phyloP scores from a whole-genome alignment of 768 basidiomycete species.

The Holtermannia corniformis region DNA sequence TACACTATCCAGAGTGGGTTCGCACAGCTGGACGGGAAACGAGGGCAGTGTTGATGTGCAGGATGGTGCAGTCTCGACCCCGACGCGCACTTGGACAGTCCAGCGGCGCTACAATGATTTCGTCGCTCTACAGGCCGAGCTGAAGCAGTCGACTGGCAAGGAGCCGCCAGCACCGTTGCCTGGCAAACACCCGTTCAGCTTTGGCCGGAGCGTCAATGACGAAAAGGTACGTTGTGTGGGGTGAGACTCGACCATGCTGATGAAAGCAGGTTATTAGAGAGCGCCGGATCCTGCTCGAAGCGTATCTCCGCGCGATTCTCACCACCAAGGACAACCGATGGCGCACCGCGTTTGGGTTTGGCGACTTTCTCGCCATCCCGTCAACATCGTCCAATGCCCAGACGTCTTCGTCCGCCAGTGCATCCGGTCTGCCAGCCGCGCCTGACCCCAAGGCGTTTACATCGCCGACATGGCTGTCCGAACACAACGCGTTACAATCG shows the following conservation, averaged over 20 bases:
- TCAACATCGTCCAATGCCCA: conserved; percentile 26
- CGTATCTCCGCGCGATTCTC: conserved; percentile 76
- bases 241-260: neutral
- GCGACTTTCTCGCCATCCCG: conserved; percentile 79
- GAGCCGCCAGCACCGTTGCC: conserved; percentile 72
- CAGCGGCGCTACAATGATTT: conserved; percentile 94
- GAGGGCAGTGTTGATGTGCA: neutral
- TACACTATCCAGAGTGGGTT: conserved; percentile 37
- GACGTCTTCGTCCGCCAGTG: conserved; percentile 4
- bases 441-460: conserved; percentile 8
- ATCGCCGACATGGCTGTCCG: conserved; percentile 72
- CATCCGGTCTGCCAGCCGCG: conserved; percentile 4
- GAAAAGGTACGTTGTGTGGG: conserved; percentile 42
- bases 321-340: conserved; percentile 70
- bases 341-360: conserved; percentile 68
- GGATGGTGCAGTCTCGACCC: conserved; percentile 54
- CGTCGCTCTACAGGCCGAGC: conserved; percentile 70
- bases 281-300: conserved; percentile 65
- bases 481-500: conserved; percentile 67
- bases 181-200: conserved; percentile 67
- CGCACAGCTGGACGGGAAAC: neutral
- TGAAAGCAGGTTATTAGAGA: conserved; percentile 54
- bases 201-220: conserved; percentile 50
- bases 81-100: conserved; percentile 87
- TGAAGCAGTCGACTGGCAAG: conserved; percentile 67